A percentile compares a stretch with the other conserved stretches of the same genome.
Evolutionary conservation across 2,329 filamentous ascomycete species (phyloP).

Genomic region (Plenodomus tracheiphilus): DNA sequence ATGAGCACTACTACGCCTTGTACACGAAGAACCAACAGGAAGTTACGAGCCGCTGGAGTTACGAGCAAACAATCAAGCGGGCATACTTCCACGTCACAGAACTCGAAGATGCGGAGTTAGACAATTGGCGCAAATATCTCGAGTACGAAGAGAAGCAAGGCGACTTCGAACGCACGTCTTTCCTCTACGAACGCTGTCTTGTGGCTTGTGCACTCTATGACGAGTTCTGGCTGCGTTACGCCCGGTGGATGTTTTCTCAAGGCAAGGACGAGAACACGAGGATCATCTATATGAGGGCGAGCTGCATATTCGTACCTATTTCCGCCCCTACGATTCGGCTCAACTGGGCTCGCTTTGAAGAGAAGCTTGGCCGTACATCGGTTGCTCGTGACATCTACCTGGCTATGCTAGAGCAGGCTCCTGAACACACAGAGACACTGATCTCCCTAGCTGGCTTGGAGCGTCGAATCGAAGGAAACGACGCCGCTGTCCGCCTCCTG

Average conservation of each 20-base stretch:
- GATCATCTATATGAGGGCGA: constrained; percentile 87
- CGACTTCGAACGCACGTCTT: constrained; percentile 72
- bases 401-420: constrained; percentile 74
- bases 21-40: constrained; percentile 84
- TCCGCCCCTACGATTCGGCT: constrained; percentile 81
- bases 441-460: constrained; percentile 84
- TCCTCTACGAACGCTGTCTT: constrained; percentile 91
- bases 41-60: constrained; percentile 91
- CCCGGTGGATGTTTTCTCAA: constrained; percentile 79
- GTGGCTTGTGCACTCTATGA: constrained; percentile 94
- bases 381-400: constrained; percentile 84
- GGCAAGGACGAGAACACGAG: constrained; percentile 87
- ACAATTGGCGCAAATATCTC: constrained; percentile 93
- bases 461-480: constrained; percentile 79
- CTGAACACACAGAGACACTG: constrained; percentile 84
- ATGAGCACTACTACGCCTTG: constrained; percentile 76
- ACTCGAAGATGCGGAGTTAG: constrained; percentile 79
- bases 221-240: constrained; percentile 98
- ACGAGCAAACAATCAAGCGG: constrained; percentile 90
- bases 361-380: constrained; percentile 75
- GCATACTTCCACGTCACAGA: constrained; percentile 97
- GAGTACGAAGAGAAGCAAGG: constrained; percentile 92
- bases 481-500: constrained; percentile 82
- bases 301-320: constrained; percentile 83
- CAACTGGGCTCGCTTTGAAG: constrained; percentile 94